Evolutionary conservation across 768 basidiomycete genomes (phyloP).

Genomic region (Epithele typhae): DNA sequence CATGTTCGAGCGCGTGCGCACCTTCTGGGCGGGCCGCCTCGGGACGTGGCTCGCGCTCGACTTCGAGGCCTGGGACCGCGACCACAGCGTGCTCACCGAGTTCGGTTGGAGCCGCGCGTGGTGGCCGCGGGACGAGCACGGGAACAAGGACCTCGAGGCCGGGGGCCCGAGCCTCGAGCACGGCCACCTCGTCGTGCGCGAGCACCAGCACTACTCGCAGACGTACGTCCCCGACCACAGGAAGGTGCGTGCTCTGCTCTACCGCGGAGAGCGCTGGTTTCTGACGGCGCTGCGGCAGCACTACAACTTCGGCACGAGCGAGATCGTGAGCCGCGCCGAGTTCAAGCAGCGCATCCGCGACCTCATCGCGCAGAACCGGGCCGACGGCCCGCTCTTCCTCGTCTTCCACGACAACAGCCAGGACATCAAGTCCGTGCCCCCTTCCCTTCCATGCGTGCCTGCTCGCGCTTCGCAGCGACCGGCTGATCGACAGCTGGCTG

Average conservation of each 20-base stretch:
- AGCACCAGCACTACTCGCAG: constrained; percentile 55
- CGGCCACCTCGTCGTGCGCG: constrained; percentile 66
- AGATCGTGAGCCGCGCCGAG: constrained; percentile 42
- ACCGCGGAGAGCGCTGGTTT: neutral
- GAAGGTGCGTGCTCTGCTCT: constrained; percentile 19
- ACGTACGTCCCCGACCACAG: constrained; percentile 61
- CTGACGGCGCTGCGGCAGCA: constrained; percentile 34
- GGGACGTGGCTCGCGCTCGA: constrained; percentile 79
- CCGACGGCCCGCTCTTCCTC: constrained; percentile 62
- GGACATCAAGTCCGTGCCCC: constrained; percentile 70
- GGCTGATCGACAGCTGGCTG: no score
- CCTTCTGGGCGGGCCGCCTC: constrained; percentile 54
- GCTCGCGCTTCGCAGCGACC: no score
- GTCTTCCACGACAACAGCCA: constrained; percentile 77
- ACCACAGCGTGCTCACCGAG: constrained; percentile 72
- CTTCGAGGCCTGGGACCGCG: constrained; percentile 80
- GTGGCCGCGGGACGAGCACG: constrained; percentile 35
- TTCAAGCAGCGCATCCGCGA: constrained; percentile 51
- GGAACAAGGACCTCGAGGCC: constrained; percentile 13
- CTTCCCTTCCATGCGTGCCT: no score
- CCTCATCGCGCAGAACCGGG: constrained; percentile 37
- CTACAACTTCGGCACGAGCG: constrained; percentile 64
- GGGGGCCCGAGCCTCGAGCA: constrained; percentile 52
- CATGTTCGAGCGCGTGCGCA: constrained; percentile 64
- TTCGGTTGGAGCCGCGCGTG: constrained; percentile 69